Evolutionary conservation across 352 stramenopile genomes (phyloP).

Genomic region (Elongisporangium undulatum): DNA sequence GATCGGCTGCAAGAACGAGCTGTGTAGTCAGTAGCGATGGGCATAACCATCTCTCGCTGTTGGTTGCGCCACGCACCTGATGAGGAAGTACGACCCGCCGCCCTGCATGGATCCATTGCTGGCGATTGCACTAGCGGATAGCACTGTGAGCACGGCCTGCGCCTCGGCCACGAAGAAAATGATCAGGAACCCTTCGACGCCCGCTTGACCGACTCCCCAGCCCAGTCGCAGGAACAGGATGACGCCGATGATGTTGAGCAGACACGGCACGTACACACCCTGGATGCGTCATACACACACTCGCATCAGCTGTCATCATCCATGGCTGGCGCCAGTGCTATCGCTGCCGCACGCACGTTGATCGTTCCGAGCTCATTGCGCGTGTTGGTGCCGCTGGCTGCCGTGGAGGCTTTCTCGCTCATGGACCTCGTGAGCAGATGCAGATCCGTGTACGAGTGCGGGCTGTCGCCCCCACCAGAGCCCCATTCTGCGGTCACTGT

Average conservation of each 20-base stretch:
- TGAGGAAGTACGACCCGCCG: conserved; percentile 59
- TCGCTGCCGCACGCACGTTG: conserved; percentile 18
- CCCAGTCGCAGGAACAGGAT: conserved; percentile 87
- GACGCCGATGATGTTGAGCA: conserved; percentile 90
- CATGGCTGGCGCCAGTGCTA: not conserved
- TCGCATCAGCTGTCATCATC: not conserved
- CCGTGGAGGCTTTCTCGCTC: not conserved
- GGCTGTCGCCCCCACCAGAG: conserved; percentile 1
- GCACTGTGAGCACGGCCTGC: conserved; percentile 68
- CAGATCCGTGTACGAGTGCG: conserved; percentile 38
- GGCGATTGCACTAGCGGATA: conserved; percentile 78
- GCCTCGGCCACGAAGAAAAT: conserved; percentile 68
- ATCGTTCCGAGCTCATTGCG: conserved; percentile 36
- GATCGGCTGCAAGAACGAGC: conserved; percentile 39
- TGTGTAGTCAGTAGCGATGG: not conserved
- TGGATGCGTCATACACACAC: conserved; percentile 1
- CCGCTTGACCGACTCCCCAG: conserved; percentile 82
- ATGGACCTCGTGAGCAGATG: conserved; percentile 20
- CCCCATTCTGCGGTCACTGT: conserved; percentile 6
- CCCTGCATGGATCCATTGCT: conserved; percentile 84
- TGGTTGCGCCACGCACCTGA: conserved; percentile 21
- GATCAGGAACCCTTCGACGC: conserved; percentile 59
- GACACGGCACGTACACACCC: conserved; percentile 85
- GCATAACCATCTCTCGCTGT: not conserved
- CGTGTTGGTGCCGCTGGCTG: conserved; percentile 2